Evolutionary conservation across 169 alveolate species (phyloP), one percentile per base, ranked within the genome.

Genomic region (Eimeria maxima): DNA sequence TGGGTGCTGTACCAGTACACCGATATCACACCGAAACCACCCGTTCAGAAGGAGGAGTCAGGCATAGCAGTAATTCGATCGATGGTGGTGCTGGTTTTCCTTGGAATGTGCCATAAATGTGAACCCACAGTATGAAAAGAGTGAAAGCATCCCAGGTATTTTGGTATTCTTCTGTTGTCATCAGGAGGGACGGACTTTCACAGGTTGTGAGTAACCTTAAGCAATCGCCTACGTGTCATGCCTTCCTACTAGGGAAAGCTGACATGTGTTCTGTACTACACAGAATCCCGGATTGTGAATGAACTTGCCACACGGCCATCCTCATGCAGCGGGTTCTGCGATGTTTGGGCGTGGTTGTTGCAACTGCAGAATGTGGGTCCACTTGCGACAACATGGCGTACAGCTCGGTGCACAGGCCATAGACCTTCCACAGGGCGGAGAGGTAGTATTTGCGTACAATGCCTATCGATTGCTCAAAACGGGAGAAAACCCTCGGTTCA

Each of bases 311-410:
- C 27, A 33, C n/a, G 24, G n/a, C 10, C 24, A 33, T 67, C 22
- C 47, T 27, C 13, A 29, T 69, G 80, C 80, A 69, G 50, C 29
- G 14, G 14, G n/a, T 7, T 50, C 24, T 29, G 22, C 50, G 50
- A 2, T 33, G 38, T 50, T 69, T 69, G 80, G 47, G 24, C 1
- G 50, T 6, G 20, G 14, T 4, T 69, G 80, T 29, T 69, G 80
- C 80, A 69, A 69, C 80, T 27, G 47, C 80, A 69, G 80, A 11
- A 69, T 69, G 80, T 69, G 80, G 27, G 80, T 69, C 78, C 20
- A 13, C 47, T 69, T 44, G n/a, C 13, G 11, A 14, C 80, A 27
- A 29, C 80, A 22, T 0, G 1, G 33, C 45, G 22, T 14, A 16
- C 33, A 69, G 80, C 50, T 69, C 44, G 80, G 33, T 8, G 47